Conservation (phyloP, 2,329 filamentous ascomycete species). For the Lithohypha guttulata region DNA sequence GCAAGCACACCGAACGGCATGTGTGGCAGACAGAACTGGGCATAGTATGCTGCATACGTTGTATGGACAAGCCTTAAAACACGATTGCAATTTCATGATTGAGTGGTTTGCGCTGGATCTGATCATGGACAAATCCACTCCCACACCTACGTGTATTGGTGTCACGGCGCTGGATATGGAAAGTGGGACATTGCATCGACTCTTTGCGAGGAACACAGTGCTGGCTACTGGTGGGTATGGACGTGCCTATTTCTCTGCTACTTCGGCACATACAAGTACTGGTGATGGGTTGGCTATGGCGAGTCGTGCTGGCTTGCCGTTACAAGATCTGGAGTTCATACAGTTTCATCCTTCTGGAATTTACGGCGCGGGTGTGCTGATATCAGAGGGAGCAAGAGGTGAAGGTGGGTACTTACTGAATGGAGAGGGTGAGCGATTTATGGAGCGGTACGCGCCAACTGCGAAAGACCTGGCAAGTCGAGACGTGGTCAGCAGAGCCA, state of each 20-base stretch:
- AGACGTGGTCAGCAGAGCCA: constrained; percentile 80
- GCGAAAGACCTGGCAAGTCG: constrained; percentile 84
- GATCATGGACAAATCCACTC: constrained; percentile 56
- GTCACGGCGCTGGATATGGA: constrained; percentile 87
- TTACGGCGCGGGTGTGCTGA: constrained; percentile 83
- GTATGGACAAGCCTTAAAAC: constrained; percentile 77
- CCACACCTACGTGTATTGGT: constrained; percentile 74
- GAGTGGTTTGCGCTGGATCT: constrained; percentile 86
- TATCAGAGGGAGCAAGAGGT: constrained; percentile 82
- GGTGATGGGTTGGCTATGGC: constrained; percentile 94
- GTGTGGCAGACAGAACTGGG: constrained; percentile 51
- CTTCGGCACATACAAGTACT: constrained; percentile 82
- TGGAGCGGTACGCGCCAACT: constrained; percentile 85
- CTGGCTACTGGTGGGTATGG: constrained; percentile 82
- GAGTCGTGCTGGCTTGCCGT: constrained; percentile 75
- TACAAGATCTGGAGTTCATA: constrained; percentile 89
- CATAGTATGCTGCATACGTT: constrained; percentile 86
- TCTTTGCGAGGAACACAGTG: constrained; percentile 68
- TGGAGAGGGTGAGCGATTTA: constrained; percentile 84
- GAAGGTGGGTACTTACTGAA: constrained; percentile 87
- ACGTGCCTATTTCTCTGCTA: constrained; percentile 85
- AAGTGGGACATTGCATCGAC: constrained; percentile 80
- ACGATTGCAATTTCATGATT: constrained; percentile 94
- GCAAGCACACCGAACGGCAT: constrained; percentile 60
- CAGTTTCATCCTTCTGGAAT: constrained; percentile 83